Percentiles rank a stretch among this genome's conserved stretches.
These are phyloP conservation scores for Calonectria pteridis DNA, from an alignment of 2,329 filamentous ascomycete species.

Conservation along the genomic window DNA sequence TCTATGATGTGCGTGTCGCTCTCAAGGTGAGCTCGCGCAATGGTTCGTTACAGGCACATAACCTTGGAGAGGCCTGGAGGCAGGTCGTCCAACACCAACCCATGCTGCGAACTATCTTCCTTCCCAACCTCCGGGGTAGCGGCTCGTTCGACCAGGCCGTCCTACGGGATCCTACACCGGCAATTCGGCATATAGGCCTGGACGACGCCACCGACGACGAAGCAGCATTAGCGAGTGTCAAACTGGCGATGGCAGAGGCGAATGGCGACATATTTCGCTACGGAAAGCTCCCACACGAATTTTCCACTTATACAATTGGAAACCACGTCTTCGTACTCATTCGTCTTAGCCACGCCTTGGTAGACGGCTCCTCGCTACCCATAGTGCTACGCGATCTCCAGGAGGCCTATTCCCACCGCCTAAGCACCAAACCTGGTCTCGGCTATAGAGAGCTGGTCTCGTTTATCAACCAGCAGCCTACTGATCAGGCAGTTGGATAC, in stretches of 20 bases:
- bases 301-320: background rate
- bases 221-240: background rate
- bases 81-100: slow-evolving; percentile 57
- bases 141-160: slow-evolving; percentile 62
- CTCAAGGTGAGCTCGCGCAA: slow-evolving; percentile 39
- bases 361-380: background rate
- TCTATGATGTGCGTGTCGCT: slow-evolving; percentile 49
- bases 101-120: slow-evolving; percentile 61
- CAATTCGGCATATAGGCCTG: background rate
- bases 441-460: background rate
- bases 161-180: slow-evolving; percentile 40
- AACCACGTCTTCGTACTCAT: background rate
- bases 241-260: background rate
- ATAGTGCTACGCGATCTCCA: background rate
- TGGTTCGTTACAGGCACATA: slow-evolving; percentile 27
- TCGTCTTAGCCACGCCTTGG: background rate
- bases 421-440: background rate
- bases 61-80: slow-evolving; percentile 49
- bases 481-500: background rate
- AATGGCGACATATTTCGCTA: background rate
- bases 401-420: background rate
- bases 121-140: slow-evolving; percentile 56
- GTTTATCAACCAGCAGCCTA: background rate
- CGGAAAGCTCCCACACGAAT: background rate
- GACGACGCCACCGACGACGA: background rate